Conservation (phyloP, 2,329 filamentous ascomycete genomes). For the Neocatenulostroma microsporum region DNA sequence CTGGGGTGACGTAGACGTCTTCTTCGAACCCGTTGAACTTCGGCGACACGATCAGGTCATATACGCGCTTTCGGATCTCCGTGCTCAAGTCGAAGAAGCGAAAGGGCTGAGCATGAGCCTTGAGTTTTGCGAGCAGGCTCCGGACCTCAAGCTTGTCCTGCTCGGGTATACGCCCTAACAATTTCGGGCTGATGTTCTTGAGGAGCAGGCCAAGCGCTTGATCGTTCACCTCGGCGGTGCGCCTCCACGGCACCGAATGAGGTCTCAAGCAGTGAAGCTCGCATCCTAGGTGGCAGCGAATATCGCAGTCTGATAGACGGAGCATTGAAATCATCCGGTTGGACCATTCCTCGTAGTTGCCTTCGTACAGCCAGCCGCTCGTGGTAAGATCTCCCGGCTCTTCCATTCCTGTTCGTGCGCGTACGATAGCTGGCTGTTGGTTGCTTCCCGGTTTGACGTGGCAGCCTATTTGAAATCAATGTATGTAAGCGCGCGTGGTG, state of each 20-base stretch:
- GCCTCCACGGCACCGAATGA: too few relatives aligned
- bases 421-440: too few relatives aligned
- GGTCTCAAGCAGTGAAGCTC: too few relatives aligned
- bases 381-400: not conserved
- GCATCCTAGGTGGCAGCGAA: too few relatives aligned
- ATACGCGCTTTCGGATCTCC: not conserved
- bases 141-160: not conserved
- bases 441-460: too few relatives aligned
- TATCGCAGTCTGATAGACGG: too few relatives aligned
- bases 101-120: not conserved
- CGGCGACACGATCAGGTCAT: not conserved
- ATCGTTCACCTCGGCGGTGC: too few relatives aligned
- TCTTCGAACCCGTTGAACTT: not conserved
- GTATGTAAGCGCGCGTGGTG: too few relatives aligned
- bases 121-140: not conserved
- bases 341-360: constrained; percentile 1
- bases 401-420: too few relatives aligned
- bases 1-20: not conserved
- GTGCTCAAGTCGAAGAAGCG: not conserved
- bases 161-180: not conserved
- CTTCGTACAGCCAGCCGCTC: constrained; percentile 1
- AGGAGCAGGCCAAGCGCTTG: too few relatives aligned
- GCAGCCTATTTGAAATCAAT: too few relatives aligned
- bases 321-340: not conserved
- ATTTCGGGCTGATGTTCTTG: not conserved